Evolutionary conservation across 805 yeast genomes (phyloP).

Genomic region (Starmerella bombi): DNA sequence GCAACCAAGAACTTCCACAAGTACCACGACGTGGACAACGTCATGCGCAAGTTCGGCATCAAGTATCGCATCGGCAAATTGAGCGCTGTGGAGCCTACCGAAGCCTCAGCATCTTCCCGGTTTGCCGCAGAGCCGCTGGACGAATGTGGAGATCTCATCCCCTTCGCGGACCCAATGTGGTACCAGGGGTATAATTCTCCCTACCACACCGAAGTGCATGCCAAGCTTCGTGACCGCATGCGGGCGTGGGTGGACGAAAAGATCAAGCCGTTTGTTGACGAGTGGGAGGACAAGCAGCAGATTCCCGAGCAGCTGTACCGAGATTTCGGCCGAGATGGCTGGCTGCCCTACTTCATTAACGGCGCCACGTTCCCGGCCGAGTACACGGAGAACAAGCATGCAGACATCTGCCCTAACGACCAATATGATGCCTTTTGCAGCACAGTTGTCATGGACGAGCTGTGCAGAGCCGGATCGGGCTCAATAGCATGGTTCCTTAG

Average conservation of each 20-base stretch:
- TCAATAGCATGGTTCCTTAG: slow-evolving; percentile 32
- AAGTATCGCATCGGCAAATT: slow-evolving; percentile 27
- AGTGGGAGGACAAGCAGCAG: slow-evolving; percentile 32
- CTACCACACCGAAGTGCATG: slow-evolving; percentile 31
- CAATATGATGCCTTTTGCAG: slow-evolving; percentile 32
- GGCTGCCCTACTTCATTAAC: slow-evolving; percentile 28
- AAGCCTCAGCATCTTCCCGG: neutral
- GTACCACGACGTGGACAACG: slow-evolving; percentile 32
- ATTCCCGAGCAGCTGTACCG: slow-evolving; percentile 25
- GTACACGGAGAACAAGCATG: slow-evolving; percentile 24
- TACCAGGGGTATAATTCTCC: slow-evolving; percentile 33
- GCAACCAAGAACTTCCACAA: slow-evolving; percentile 53
- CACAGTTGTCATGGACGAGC: slow-evolving; percentile 29
- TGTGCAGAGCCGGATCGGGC: slow-evolving; percentile 32
- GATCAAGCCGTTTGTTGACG: slow-evolving; percentile 30
- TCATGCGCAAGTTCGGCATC: slow-evolving; percentile 27
- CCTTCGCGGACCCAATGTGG: slow-evolving; percentile 34
- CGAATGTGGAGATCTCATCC: slow-evolving; percentile 26
- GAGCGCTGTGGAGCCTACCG: slow-evolving; percentile 9
- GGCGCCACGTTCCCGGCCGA: slow-evolving; percentile 25
- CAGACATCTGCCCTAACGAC: slow-evolving; percentile 25
- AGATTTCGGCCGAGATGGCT: slow-evolving; percentile 30
- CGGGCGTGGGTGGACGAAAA: slow-evolving; percentile 31
- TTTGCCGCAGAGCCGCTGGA: slow-evolving; percentile 16
- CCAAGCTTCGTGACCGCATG: slow-evolving; percentile 29